These are phyloP conservation scores for Kwoniella shandongensis DNA, from an alignment of 768 basidiomycete genomes.

Conservation along the genomic window DNA sequence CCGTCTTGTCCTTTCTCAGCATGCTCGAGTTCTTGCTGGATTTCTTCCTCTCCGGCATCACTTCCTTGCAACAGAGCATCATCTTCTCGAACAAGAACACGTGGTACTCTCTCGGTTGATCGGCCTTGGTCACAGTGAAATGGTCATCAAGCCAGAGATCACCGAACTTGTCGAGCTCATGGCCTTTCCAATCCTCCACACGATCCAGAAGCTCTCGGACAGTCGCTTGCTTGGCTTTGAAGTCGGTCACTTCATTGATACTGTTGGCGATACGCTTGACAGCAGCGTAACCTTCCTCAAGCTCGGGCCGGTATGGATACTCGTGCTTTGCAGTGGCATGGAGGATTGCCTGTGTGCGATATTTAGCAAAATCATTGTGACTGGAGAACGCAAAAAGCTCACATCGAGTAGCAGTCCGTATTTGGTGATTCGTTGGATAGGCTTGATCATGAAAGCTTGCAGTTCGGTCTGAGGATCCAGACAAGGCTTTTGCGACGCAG, in stretches of 20 bases:
- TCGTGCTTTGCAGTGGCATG: slow-evolving; percentile 45
- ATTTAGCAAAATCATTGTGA: not conserved
- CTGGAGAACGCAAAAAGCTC: slow-evolving; percentile 50
- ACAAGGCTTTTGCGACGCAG: slow-evolving; percentile 32
- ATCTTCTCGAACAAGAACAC: slow-evolving; percentile 99
- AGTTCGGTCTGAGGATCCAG: slow-evolving; percentile 62
- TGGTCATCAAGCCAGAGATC: slow-evolving; percentile 90
- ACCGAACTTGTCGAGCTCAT: slow-evolving; percentile 91
- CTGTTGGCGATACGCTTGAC: slow-evolving; percentile 91
- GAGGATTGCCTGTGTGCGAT: slow-evolving; percentile 32
- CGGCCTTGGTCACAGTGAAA: slow-evolving; percentile 92
- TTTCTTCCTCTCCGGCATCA: slow-evolving; percentile 63
- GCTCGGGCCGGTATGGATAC: slow-evolving; percentile 61
- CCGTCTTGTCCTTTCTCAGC: slow-evolving; percentile 68
- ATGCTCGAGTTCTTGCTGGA: slow-evolving; percentile 79
- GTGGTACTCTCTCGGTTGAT: slow-evolving; percentile 95
- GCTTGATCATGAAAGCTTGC: slow-evolving; percentile 96
- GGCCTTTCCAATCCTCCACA: slow-evolving; percentile 99
- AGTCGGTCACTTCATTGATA: slow-evolving; percentile 94
- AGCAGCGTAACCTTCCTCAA: slow-evolving; percentile 77
- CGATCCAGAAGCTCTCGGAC: slow-evolving; percentile 79
- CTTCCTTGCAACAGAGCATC: slow-evolving; percentile 97
- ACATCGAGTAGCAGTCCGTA: slow-evolving; percentile 93
- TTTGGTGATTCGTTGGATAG: slow-evolving; percentile 97
- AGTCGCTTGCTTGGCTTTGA: slow-evolving; percentile 82